phyloP scores from a whole-genome alignment of 805 yeast genomes.

The Ogataea neopini region DNA sequence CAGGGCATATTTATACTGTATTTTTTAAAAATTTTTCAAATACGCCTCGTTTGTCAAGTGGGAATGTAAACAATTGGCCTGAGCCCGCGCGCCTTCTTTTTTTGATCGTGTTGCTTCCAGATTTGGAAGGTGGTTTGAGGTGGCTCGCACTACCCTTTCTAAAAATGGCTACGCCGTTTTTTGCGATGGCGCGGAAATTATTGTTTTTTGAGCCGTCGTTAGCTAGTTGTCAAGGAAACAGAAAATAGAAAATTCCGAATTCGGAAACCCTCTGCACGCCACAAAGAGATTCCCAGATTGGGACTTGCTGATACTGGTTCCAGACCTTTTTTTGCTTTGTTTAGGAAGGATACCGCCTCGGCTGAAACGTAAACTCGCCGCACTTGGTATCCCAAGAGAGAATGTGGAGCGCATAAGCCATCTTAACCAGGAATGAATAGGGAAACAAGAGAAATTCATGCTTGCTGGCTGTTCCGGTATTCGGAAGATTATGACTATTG shows the following conservation, averaged over 20 bases:
- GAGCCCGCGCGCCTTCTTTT: not conserved
- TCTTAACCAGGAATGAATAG: not conserved
- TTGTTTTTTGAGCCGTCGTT: constrained; percentile 2
- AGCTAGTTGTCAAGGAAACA: not conserved
- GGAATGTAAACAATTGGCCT: constrained; percentile 12
- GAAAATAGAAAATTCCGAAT: not conserved
- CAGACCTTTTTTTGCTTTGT: not conserved
- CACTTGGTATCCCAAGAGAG: not conserved
- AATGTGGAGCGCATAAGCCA: not conserved
- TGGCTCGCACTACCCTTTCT: not conserved
- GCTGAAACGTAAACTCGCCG: not conserved
- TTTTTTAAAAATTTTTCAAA: not conserved
- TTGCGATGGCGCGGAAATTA: not conserved
- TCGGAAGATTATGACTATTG: not conserved
- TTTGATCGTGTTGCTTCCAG: constrained; percentile 5
- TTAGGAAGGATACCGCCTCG: not conserved
- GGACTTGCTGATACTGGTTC: not conserved
- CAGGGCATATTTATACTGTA: constrained; percentile 15
- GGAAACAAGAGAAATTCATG: not conserved
- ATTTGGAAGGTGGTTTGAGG: not conserved
- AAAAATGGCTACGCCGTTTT: no score
- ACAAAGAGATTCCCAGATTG: not conserved
- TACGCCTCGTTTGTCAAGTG: not conserved
- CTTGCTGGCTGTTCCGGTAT: not conserved
- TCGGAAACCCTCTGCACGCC: not conserved